Evolutionary conservation across 2,329 filamentous ascomycete species (phyloP).

Genomic region (Scytalidium lignicola): DNA sequence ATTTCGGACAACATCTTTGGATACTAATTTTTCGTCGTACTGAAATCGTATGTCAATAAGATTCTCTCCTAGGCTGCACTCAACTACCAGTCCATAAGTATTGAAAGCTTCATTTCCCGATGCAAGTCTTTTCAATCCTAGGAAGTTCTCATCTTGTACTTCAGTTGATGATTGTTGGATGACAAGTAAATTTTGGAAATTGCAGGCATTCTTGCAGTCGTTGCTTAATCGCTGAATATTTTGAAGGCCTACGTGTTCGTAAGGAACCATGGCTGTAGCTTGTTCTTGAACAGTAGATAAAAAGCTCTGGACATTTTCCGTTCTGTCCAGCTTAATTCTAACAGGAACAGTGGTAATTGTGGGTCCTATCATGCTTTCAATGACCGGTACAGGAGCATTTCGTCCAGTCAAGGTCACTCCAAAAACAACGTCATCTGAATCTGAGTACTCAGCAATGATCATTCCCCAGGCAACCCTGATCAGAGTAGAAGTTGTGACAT

Average conservation of each 20-base stretch:
- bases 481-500: slow-evolving; percentile 42
- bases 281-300: slow-evolving; percentile 41
- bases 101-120: too few species aligned
- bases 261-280: slow-evolving; percentile 41
- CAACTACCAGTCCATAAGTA: too few species aligned
- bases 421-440: slow-evolving; percentile 34
- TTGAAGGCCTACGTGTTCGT: slow-evolving; percentile 42
- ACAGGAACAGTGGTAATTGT: slow-evolving; percentile 38
- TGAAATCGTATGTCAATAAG: too few species aligned
- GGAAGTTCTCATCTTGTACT: too few species aligned
- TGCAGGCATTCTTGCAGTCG: neutral
- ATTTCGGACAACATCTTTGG: too few species aligned
- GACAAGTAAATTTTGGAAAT: slow-evolving; percentile 8
- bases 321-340: slow-evolving; percentile 27
- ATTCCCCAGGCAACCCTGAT: slow-evolving; percentile 35
- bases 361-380: slow-evolving; percentile 37
- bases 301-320: slow-evolving; percentile 31
- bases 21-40: too few species aligned
- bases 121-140: too few species aligned
- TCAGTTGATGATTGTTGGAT: slow-evolving; percentile 4
- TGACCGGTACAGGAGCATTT: slow-evolving; percentile 30
- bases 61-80: too few species aligned
- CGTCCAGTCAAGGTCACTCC: slow-evolving; percentile 36
- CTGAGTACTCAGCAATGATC: slow-evolving; percentile 30
- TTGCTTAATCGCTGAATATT: slow-evolving; percentile 33